Base-by-base conservation (phyloP, 176 grass and related monocot genomes). In the Oryza glumipatula region DNA sequence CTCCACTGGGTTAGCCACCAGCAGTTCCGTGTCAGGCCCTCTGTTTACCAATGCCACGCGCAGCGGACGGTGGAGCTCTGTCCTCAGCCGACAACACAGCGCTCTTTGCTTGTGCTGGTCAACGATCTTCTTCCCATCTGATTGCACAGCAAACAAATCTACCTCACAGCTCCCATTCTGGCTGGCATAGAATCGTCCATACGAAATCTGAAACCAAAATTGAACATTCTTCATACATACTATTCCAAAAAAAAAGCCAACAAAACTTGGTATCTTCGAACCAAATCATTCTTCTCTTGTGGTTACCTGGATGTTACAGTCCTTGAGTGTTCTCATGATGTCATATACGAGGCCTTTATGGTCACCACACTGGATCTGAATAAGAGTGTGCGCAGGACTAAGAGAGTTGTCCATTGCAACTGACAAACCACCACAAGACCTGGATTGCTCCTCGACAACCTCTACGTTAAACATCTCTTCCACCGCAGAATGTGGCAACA, bases 261-360 rank as follows among this genome's bases (percentile, higher is more conserved):
- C 7, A 69, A n/a, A 46, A 24, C 19, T 67, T 6, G 8, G 39
- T 41, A 9, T 28, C 21, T 11, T 21, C 1, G 43, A 4, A 77
- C 38, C 73, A 63, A 84, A 21, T 7, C n/a, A 63, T n/a, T 63
- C 22, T 88, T 52, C 21, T 47, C 10, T 28, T 73, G 58, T 49
- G n/a, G 22, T 76, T 92, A 97, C 94, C 94, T 97, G 94, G 74
- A 94, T 97, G 80, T 86, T 90, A 78, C 85, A 90, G 85, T 97
- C 94, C 81, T 97, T 94, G 5, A 97, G 68, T 19, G 92, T 97
- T 63, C 92, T 88, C 92, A 97, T 88, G 82, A 97, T 92, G 68
- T 97, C 94, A 76, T 97, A 94, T 7, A 94, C 67, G 73, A 97
- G 78, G 19, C 92, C 94, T 83, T 97, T 97, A 63, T 90, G 90